Conservation (phyloP, 2,329 filamentous ascomycete species). For the Stylonectria norvegica region DNA sequence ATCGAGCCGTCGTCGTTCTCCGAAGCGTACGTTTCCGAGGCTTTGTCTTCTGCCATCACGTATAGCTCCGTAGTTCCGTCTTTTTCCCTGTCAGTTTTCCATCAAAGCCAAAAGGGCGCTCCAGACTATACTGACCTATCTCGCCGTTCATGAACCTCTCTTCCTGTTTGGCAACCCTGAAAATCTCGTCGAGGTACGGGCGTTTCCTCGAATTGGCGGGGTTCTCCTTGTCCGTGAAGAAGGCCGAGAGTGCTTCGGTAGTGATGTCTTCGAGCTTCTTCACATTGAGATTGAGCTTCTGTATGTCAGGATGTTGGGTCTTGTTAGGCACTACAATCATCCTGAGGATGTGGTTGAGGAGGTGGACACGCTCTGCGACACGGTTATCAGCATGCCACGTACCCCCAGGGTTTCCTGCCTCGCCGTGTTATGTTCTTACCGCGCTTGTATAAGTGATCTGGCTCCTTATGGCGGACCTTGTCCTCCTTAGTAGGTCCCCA, state of each 20-base stretch:
- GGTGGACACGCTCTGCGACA: constrained; percentile 52
- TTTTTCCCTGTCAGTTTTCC: constrained; percentile 24
- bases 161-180: constrained; percentile 56
- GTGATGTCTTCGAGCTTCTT: constrained; percentile 57
- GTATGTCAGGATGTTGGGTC: constrained; percentile 49
- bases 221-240: constrained; percentile 51
- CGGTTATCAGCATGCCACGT: constrained; percentile 8
- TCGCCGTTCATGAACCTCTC: constrained; percentile 55
- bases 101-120: background rate
- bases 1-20: constrained; percentile 44
- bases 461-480: constrained; percentile 65
- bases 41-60: constrained; percentile 52
- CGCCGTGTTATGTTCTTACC: too few relatives aligned
- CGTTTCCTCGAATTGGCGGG: constrained; percentile 55
- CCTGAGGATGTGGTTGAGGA: constrained; percentile 58
- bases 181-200: constrained; percentile 56
- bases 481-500: constrained; percentile 50
- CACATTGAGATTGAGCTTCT: constrained; percentile 51
- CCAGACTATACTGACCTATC: constrained; percentile 45
- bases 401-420: too few relatives aligned
- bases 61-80: constrained; percentile 47
- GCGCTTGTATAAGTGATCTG: constrained; percentile 67
- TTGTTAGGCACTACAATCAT: constrained; percentile 51
- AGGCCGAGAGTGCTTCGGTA: constrained; percentile 54
- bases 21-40: constrained; percentile 44